Percentiles rank a stretch among this genome's conserved stretches.
These are phyloP conservation scores for Oryza australiensis DNA, from an alignment of 176 grass and related monocot species.

Conservation along the genomic window DNA sequence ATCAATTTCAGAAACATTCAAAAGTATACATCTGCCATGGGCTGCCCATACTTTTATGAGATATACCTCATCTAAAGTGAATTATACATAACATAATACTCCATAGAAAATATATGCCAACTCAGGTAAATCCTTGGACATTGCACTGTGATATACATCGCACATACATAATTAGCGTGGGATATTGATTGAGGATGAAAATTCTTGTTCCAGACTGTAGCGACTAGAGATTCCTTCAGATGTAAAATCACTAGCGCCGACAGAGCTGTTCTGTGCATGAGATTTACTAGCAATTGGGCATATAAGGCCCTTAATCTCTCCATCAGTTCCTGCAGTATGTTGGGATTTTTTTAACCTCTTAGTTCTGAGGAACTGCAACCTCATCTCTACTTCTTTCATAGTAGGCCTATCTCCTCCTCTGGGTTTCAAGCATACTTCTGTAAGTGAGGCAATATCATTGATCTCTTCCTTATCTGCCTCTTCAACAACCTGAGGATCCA, in stretches of 20 bases:
- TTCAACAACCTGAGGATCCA: slow-evolving; percentile 35
- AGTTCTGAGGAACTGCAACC: slow-evolving; percentile 36
- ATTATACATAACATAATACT: too few relatives aligned
- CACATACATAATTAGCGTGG: too few relatives aligned
- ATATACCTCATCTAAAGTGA: too few relatives aligned
- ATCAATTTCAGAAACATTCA: too few relatives aligned
- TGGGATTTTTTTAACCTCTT: slow-evolving; percentile 15
- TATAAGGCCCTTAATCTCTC: slow-evolving; percentile 2
- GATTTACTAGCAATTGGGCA: neutral
- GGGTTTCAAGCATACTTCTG: slow-evolving; percentile 33
- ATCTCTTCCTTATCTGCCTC: slow-evolving; percentile 39
- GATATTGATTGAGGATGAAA: too few relatives aligned
- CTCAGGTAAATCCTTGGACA: neutral
- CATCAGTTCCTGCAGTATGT: neutral
- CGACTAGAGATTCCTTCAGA: too few relatives aligned
- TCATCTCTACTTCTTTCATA: slow-evolving; percentile 64
- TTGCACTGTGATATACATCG: too few relatives aligned
- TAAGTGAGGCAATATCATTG: slow-evolving; percentile 16
- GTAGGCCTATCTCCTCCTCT: slow-evolving; percentile 35
- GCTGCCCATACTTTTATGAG: too few relatives aligned
- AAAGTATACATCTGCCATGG: too few relatives aligned
- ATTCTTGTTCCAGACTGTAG: too few relatives aligned
- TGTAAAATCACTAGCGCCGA: too few relatives aligned
- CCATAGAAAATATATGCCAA: neutral
- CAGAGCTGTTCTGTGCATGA: neutral